Conservation (phyloP, 2,329 filamentous ascomycete genomes). For the Colletotrichum sp. region DNA sequence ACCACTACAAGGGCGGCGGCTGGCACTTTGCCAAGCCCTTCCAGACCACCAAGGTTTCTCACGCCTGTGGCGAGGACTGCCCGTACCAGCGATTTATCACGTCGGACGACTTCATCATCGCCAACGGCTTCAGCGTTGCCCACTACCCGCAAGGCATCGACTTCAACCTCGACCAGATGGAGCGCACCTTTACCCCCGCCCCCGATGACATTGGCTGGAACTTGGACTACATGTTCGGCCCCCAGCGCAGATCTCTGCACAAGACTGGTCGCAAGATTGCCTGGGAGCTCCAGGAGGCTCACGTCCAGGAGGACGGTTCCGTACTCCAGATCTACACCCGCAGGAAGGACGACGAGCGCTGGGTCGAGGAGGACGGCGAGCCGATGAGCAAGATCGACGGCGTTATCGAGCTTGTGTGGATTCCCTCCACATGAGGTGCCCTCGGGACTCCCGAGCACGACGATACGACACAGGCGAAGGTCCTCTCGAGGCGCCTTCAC, state of each 20-base stretch:
- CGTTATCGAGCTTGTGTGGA: slow-evolving; percentile 62
- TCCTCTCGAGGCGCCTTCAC: background rate
- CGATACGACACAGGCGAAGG: slow-evolving; percentile 7
- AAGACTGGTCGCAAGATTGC: slow-evolving; percentile 56
- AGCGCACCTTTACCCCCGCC: slow-evolving; percentile 56
- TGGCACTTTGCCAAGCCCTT: slow-evolving; percentile 61
- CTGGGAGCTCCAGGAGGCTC: slow-evolving; percentile 59
- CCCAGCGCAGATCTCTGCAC: slow-evolving; percentile 50
- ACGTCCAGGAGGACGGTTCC: slow-evolving; percentile 50
- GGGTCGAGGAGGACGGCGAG: slow-evolving; percentile 49
- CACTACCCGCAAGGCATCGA: slow-evolving; percentile 59
- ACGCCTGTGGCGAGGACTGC: slow-evolving; percentile 66
- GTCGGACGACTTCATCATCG: slow-evolving; percentile 57
- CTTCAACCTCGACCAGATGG: slow-evolving; percentile 54
- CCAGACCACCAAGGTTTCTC: slow-evolving; percentile 61
- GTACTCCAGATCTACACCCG: slow-evolving; percentile 59
- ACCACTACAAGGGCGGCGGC: slow-evolving; percentile 67
- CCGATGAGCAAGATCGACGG: slow-evolving; percentile 60
- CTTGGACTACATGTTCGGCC: slow-evolving; percentile 56
- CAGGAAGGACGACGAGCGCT: slow-evolving; percentile 57
- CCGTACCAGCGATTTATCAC: slow-evolving; percentile 63
- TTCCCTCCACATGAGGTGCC: slow-evolving; percentile 36
- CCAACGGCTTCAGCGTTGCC: slow-evolving; percentile 64
- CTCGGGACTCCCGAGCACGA: slow-evolving; percentile 5
- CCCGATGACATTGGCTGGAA: slow-evolving; percentile 55